Evolutionary conservation across 2,329 filamentous ascomycete species (phyloP), one percentile per base, ranked within the genome.

Genomic region (Delphinella strobiligena): DNA sequence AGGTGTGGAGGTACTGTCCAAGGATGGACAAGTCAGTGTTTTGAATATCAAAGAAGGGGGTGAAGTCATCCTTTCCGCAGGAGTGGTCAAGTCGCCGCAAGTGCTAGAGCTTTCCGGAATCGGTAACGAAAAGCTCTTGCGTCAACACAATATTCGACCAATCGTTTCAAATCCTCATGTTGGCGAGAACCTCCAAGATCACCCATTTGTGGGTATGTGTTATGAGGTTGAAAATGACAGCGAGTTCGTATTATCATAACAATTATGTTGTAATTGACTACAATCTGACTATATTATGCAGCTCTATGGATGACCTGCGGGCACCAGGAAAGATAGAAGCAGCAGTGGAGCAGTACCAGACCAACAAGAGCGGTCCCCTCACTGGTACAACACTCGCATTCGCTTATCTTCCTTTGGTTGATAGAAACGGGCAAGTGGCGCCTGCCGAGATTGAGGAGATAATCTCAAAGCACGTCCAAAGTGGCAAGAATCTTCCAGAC

Each of bases 31-130:
- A 12, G 22, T 12, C 22, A 7, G 12, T 12, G 12, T 12, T 36
- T 38, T 37, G 0, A 15, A 32, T 32, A 24, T 41, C 34, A 16
- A 11, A 37, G 10, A 1, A 31, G 12, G 34, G 30, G 2, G 4
- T 30, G 76, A 80, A 48, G 64, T 80, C 9, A 66, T 81, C 19
- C 51, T 82, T 3, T 66, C 68, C 2, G 74, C 73, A 0, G 77
- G 76, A 0, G 66, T 63, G n/a, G 58, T 71, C 19, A 65, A 67
- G 49, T 73, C 71, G n/a, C 76, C 67, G 3, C 70, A 68, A 52
- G 56, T 74, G n/a, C 64, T 71, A 10, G 74, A 80, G 45, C 59
- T 78, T 1, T 77, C 72, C 0, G 75, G 75, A 0, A 63, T 80
- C 18, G 75, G 75, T 2, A 56, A 37, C 4, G 31, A 38, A 19